Evolutionary conservation across 2,329 filamentous ascomycete genomes (phyloP).

Genomic region (Ophiocordyceps sinensis): DNA sequence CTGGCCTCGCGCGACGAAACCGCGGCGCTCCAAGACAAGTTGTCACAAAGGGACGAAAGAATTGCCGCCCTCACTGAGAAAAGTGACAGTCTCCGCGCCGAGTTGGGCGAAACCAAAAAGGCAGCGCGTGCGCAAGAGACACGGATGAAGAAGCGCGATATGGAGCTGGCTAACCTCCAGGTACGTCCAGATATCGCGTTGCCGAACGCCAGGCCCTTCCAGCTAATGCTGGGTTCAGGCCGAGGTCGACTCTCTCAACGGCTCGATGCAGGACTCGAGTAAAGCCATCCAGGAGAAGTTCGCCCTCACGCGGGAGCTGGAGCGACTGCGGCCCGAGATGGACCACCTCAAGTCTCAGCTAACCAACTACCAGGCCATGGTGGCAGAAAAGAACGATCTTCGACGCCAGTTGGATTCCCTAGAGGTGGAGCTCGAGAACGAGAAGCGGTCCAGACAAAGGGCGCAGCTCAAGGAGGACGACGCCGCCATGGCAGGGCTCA

Average conservation of each 20-base stretch:
- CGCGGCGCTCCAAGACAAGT: conserved; percentile 46
- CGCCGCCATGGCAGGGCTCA: conserved; percentile 27
- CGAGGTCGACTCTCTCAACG: conserved; percentile 56
- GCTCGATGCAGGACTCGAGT: conserved; percentile 52
- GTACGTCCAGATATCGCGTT: conserved; percentile 15
- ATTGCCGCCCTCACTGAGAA: conserved; percentile 32
- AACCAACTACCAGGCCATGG: conserved; percentile 46
- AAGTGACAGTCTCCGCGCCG: conserved; percentile 22
- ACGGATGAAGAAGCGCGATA: conserved; percentile 31
- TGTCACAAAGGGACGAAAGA: conserved; percentile 44
- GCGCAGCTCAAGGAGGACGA: conserved; percentile 18
- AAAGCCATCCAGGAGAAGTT: conserved; percentile 50
- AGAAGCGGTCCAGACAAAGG: conserved; percentile 32
- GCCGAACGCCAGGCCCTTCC: too few species aligned
- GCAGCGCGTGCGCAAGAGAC: conserved; percentile 29
- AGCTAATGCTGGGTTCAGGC: conserved; percentile 29
- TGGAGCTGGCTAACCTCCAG: conserved; percentile 32
- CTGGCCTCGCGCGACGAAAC: conserved; percentile 19
- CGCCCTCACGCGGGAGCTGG: conserved; percentile 34
- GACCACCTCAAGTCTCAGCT: conserved; percentile 42
- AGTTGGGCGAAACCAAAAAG: conserved; percentile 29
- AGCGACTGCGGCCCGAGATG: conserved; percentile 37
- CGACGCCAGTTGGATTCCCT: conserved; percentile 64
- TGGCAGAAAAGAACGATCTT: conserved; percentile 67
- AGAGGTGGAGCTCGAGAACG: conserved; percentile 71